Conservation (phyloP, 1,284 basidiomycete genomes). For the Rhizoctonia solani region DNA sequence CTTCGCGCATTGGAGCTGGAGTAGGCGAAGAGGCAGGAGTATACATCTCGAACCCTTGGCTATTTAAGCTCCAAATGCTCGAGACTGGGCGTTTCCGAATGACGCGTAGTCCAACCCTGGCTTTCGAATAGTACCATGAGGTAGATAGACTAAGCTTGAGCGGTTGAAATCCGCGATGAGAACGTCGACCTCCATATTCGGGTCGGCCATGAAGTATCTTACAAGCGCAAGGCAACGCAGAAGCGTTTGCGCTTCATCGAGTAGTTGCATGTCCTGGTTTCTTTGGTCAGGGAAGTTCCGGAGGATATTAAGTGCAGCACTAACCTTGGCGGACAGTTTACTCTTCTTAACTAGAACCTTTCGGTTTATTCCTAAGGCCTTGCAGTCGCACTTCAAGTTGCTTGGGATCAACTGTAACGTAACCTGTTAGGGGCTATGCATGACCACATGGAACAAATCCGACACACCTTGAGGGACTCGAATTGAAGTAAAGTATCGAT, state of each 20-base stretch:
- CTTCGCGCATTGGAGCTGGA: not conserved
- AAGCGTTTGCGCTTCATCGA: not conserved
- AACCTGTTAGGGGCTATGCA: not conserved
- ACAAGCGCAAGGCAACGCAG: slow-evolving; percentile 8
- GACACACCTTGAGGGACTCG: not conserved
- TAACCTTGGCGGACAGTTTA: not conserved
- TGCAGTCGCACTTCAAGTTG: not conserved
- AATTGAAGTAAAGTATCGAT: slow-evolving; percentile 5
- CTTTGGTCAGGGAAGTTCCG: not conserved
- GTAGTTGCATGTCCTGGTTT: not conserved
- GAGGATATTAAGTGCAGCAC: not conserved
- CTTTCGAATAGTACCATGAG: not conserved
- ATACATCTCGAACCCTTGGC: no score
- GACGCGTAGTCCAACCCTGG: not conserved
- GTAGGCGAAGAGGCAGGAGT: no score
- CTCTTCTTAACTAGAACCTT: not conserved
- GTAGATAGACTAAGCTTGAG: not conserved
- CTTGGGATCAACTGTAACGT: not conserved
- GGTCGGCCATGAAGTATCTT: not conserved
- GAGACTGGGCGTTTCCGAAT: not conserved
- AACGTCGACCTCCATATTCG: not conserved
- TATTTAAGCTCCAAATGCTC: not conserved
- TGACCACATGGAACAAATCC: not conserved
- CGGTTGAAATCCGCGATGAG: not conserved
- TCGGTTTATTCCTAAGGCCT: not conserved